Percentiles rank a stretch among this genome's conserved stretches.
Evolutionary conservation across 805 yeast species (phyloP).

Genomic region (Diddensiella santjacobensis): DNA sequence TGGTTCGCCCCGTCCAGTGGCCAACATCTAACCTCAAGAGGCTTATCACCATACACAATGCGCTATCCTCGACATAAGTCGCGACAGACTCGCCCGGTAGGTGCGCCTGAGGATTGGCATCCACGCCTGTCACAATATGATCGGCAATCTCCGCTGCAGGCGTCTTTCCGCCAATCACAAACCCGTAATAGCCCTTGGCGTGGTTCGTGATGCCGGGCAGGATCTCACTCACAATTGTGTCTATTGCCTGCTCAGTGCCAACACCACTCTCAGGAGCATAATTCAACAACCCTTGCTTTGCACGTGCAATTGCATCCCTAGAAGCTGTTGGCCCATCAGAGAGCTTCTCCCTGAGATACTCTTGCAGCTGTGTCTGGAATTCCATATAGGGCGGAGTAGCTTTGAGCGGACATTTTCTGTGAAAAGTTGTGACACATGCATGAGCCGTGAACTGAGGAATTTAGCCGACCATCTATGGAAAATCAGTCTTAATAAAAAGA

Average conservation of each 20-base stretch:
- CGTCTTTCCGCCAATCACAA: conserved; percentile 26
- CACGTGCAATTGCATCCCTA: not conserved
- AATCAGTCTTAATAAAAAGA: too few species aligned
- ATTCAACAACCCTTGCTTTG: not conserved
- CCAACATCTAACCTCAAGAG: conserved; percentile 15
- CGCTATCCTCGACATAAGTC: conserved; percentile 12
- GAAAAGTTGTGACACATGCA: not conserved
- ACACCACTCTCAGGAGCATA: conserved; percentile 1
- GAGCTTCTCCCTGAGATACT: not conserved
- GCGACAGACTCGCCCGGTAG: conserved; percentile 17
- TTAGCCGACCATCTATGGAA: too few species aligned
- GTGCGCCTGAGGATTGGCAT: conserved; percentile 18
- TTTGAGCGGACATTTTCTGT: not conserved
- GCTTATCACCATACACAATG: conserved; percentile 19
- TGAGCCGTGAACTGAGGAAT: too few species aligned
- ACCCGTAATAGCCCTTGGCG: conserved; percentile 22
- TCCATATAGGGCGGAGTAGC: not conserved
- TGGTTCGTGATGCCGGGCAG: conserved; percentile 22
- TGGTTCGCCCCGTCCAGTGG: conserved; percentile 16
- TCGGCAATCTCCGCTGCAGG: conserved; percentile 28
- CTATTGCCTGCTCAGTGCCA: not conserved
- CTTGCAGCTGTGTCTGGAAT: not conserved
- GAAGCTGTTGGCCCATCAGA: conserved; percentile 1
- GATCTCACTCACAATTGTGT: conserved; percentile 7
- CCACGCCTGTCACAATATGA: conserved; percentile 18